These are phyloP conservation scores for Metrosideros polymorpha DNA, from an alignment of 441 rosid species.

Conservation along the genomic window DNA sequence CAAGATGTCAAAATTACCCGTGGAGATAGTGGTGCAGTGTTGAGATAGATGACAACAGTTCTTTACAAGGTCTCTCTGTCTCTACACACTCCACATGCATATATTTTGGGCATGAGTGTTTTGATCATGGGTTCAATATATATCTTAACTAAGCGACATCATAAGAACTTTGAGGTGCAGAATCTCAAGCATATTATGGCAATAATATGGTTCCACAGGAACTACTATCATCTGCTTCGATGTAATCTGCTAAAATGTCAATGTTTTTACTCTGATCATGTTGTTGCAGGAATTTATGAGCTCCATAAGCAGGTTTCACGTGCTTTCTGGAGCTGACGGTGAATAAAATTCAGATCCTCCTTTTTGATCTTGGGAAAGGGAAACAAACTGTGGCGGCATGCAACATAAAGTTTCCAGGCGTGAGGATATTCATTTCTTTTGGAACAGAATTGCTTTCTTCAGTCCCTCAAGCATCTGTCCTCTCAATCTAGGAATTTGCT, in stretches of 20 bases:
- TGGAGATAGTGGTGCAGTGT: constrained; percentile 1
- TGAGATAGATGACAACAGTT: not conserved
- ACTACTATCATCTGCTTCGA: not conserved
- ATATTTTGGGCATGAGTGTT: not conserved
- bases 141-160: not conserved
- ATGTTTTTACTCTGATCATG: not conserved
- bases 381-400: not conserved
- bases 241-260: not conserved
- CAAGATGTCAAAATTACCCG: constrained; percentile 3
- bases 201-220: not conserved
- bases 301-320: not conserved
- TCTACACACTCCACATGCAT: not conserved
- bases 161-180: not conserved
- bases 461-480: not conserved
- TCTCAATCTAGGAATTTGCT: not conserved
- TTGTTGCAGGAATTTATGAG: not conserved
- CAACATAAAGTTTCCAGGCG: not conserved
- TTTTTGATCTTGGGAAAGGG: not conserved
- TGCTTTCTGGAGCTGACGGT: not conserved
- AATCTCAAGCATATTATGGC: not conserved
- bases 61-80: not conserved
- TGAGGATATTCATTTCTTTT: not conserved
- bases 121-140: not conserved
- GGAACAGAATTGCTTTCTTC: not conserved
- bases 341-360: not conserved